Percentiles rank a stretch among this genome's conserved stretches.
phyloP scores from a whole-genome alignment of 148 eudicot genomes.

The Spergularia bocconei region DNA sequence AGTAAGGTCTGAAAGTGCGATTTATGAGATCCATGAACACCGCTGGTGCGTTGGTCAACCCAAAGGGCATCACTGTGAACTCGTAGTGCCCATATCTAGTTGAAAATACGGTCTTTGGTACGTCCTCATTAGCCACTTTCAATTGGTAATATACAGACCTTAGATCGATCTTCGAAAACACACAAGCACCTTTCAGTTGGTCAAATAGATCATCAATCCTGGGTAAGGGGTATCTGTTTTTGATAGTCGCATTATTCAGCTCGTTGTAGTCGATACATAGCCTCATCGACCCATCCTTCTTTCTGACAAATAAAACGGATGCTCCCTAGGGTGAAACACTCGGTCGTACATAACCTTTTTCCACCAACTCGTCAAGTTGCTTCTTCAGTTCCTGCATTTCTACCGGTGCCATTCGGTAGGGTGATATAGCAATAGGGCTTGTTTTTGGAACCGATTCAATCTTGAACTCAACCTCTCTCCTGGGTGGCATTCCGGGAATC shows the following conservation, averaged over 20 bases:
- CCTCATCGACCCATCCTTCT: neutral
- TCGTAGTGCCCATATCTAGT: constrained; percentile 12
- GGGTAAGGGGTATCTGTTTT: too few species aligned
- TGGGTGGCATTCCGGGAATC: neutral
- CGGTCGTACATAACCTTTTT: neutral
- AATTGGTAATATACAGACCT: neutral
- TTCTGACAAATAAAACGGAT: neutral
- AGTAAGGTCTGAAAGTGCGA: neutral
- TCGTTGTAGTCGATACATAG: neutral
- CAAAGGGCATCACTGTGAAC: constrained; percentile 13
- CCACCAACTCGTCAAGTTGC: neutral
- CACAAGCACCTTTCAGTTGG: neutral
- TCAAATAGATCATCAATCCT: neutral
- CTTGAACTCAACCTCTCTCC: neutral
- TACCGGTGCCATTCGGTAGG: neutral
- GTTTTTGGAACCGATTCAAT: neutral
- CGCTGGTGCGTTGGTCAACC: constrained; percentile 10
- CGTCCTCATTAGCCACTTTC: neutral
- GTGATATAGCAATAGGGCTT: neutral
- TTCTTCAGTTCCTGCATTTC: neutral
- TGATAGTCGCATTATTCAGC: too few species aligned
- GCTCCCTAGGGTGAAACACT: neutral
- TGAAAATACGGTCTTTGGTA: neutral
- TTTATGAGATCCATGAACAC: constrained; percentile 14
- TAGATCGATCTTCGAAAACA: neutral